Evolutionary conservation across 768 basidiomycete genomes (phyloP).

Genomic region (Cytidiella melzeri): DNA sequence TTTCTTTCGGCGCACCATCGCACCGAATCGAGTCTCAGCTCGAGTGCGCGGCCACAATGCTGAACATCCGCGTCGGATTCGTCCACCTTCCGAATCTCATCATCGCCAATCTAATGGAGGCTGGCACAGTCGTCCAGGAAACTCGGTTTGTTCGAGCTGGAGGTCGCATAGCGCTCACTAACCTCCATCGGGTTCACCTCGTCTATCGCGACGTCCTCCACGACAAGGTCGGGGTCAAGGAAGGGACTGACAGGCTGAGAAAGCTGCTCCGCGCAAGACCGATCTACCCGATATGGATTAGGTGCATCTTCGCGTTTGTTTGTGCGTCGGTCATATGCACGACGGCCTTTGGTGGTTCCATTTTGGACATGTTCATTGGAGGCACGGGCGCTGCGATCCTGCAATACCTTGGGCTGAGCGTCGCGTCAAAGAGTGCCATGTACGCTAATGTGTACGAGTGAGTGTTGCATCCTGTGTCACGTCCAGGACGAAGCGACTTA

Average conservation of each 20-base stretch:
- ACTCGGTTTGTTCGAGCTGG: constrained; percentile 83
- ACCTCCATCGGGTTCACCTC: constrained; percentile 74
- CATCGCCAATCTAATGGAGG: constrained; percentile 79
- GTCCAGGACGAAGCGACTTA: neutral
- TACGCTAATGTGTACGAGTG: constrained; percentile 97
- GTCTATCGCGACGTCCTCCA: constrained; percentile 85
- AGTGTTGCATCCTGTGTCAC: constrained; percentile 26
- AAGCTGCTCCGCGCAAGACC: constrained; percentile 56
- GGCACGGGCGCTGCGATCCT: constrained; percentile 62
- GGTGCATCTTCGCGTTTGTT: constrained; percentile 72
- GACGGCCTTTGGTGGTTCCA: constrained; percentile 74
- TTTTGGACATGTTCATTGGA: constrained; percentile 79
- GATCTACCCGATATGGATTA: constrained; percentile 58
- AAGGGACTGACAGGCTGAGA: constrained; percentile 64
- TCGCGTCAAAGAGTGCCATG: constrained; percentile 79
- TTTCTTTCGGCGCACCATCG: constrained; percentile 92
- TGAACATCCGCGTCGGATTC: constrained; percentile 75
- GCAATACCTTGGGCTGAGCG: constrained; percentile 75
- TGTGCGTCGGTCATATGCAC: constrained; percentile 80
- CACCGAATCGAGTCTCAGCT: constrained; percentile 91
- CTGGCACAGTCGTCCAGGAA: constrained; percentile 63
- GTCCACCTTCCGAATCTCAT: constrained; percentile 76
- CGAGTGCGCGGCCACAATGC: constrained; percentile 66
- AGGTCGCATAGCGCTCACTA: constrained; percentile 75
- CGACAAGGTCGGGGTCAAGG: constrained; percentile 68